phyloP scores from a whole-genome alignment of 352 stramenopile genomes.

The Lagenidium giganteum region DNA sequence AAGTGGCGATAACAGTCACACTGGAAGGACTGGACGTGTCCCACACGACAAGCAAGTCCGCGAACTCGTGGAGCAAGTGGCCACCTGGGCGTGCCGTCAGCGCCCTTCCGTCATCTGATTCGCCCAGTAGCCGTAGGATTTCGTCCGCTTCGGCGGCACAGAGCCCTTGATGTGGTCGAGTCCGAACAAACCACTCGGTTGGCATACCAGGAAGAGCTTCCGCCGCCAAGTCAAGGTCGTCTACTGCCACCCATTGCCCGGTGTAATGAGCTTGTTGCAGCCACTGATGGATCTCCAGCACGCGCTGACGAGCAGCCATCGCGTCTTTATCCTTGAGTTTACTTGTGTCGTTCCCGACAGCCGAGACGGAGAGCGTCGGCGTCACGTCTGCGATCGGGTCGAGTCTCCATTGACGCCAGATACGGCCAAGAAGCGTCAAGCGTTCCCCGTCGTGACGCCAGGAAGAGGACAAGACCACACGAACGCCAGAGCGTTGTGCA shows the following conservation, averaged over 20 bases:
- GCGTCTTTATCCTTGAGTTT: background rate
- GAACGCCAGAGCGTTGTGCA: background rate
- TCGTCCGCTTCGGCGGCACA: background rate
- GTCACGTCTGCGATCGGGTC: background rate
- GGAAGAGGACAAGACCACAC: conserved; percentile 11
- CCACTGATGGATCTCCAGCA: conserved; percentile 10
- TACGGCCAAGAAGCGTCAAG: conserved; percentile 1
- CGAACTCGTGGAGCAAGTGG: background rate
- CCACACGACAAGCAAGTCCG: conserved; percentile 4
- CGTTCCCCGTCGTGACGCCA: conserved; percentile 9
- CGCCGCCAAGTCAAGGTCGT: conserved; percentile 4
- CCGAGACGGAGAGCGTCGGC: background rate
- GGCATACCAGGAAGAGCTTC: background rate
- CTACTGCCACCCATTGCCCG: conserved; percentile 2
- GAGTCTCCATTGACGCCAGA: background rate
- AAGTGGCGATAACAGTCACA: background rate
- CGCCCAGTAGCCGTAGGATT: background rate
- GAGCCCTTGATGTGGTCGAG: background rate
- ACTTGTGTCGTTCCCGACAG: too few relatives aligned
- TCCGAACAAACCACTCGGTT: background rate
- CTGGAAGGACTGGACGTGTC: background rate
- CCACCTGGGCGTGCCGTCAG: background rate
- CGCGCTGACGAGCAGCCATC: background rate
- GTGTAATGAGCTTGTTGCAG: background rate
- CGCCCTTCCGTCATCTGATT: background rate